These are phyloP conservation scores for Pogostemon cablin DNA, from an alignment of 257 asterid species.

Conservation along the genomic window DNA sequence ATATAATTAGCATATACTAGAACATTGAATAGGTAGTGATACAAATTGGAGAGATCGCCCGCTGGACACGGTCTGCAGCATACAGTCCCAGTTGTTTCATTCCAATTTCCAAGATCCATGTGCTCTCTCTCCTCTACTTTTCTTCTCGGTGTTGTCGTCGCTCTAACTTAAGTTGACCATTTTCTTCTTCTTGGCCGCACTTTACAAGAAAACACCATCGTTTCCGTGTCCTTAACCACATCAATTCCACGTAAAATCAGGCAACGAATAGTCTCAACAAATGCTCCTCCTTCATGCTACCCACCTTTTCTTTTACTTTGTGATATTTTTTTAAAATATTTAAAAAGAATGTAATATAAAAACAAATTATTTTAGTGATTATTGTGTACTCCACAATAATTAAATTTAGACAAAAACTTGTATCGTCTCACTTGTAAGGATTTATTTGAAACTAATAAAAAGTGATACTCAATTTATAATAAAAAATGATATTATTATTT, in stretches of 20 bases:
- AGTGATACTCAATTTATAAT: too few species aligned
- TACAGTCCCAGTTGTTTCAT: constrained; percentile 38
- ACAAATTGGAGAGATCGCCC: constrained; percentile 42
- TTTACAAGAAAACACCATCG: constrained; percentile 19
- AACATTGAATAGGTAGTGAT: neutral
- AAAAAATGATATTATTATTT: too few species aligned
- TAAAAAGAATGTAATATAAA: neutral
- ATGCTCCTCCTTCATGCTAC: neutral
- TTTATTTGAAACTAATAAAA: too few species aligned
- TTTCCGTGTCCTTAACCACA: constrained; percentile 17
- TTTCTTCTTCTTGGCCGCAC: constrained; percentile 9
- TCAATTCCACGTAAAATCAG: constrained; percentile 29
- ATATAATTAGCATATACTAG: too few species aligned
- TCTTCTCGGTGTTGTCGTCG: neutral
- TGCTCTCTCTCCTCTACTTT: constrained; percentile 24
- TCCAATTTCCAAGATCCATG: constrained; percentile 41
- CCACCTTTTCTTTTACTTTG: neutral
- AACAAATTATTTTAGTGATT: too few species aligned
- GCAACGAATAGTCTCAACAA: neutral
- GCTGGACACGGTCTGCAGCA: constrained; percentile 43
- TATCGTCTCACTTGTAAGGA: too few species aligned
- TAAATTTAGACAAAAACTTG: too few species aligned
- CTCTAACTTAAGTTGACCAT: neutral
- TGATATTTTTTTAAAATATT: neutral
- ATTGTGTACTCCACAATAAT: too few species aligned